These are phyloP conservation scores for Phialophora tarda DNA, from an alignment of 2,329 filamentous ascomycete species.

Conservation along the genomic window DNA sequence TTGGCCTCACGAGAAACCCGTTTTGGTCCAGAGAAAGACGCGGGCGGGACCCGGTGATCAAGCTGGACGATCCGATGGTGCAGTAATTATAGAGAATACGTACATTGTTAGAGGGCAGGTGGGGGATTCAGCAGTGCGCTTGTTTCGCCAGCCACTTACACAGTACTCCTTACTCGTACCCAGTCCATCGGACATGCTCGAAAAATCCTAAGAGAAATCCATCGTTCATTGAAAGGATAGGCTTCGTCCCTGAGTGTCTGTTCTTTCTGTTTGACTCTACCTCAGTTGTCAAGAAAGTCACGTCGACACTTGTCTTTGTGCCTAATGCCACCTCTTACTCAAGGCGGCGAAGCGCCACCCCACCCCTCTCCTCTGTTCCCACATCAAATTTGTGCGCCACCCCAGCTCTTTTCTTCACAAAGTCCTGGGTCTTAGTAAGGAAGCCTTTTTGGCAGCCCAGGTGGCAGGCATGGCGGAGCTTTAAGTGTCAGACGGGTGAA, in stretches of 20 bases:
- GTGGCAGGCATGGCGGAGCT: slow-evolving; percentile 14
- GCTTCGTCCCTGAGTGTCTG: neutral
- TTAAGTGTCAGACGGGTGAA: slow-evolving; percentile 21
- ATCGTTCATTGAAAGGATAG: neutral
- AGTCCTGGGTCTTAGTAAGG: slow-evolving; percentile 14
- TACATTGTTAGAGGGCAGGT: neutral
- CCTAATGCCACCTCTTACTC: neutral
- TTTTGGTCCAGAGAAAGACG: slow-evolving; percentile 4
- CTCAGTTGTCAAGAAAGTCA: neutral
- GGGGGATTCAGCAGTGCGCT: neutral
- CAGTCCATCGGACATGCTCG: neutral
- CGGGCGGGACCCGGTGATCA: slow-evolving; percentile 9
- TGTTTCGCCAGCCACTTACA: neutral
- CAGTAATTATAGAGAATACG: neutral
- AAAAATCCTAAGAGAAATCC: neutral
- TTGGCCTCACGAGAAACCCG: neutral
- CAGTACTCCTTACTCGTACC: neutral
- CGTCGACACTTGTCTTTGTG: neutral
- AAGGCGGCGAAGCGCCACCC: neutral
- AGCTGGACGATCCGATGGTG: neutral
- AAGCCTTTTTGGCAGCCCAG: slow-evolving; percentile 16
- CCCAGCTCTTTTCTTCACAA: slow-evolving; percentile 2
- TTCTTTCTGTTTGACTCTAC: neutral
- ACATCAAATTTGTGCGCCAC: slow-evolving; percentile 14
- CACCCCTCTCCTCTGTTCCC: slow-evolving; percentile 3